Percentiles rank a stretch among this genome's conserved stretches.
phyloP scores from a whole-genome alignment of 257 asterid species.

The Solanum medicagineum region DNA sequence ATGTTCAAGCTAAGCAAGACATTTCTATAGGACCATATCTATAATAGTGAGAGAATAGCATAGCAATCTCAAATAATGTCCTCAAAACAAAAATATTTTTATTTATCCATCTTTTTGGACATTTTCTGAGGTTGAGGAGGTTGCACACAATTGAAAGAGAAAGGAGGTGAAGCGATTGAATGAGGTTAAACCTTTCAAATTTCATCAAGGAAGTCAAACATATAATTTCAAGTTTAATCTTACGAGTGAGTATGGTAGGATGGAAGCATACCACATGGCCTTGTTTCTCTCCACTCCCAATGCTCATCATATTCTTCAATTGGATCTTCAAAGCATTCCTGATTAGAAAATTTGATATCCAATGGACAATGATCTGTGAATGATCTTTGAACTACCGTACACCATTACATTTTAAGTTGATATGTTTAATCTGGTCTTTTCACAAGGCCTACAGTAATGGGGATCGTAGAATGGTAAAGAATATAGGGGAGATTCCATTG shows the following conservation, averaged over 20 bases:
- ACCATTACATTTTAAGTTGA: background rate
- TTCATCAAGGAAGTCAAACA: background rate
- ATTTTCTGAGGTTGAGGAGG: background rate
- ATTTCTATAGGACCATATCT: background rate
- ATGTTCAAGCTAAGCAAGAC: background rate
- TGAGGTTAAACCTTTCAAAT: background rate
- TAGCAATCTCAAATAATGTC: background rate
- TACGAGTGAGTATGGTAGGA: background rate
- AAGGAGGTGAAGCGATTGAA: background rate
- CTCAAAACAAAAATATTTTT: background rate
- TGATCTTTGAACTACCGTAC: background rate
- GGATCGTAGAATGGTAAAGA: background rate
- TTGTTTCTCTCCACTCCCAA: background rate
- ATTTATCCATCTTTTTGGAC: background rate
- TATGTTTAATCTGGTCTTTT: background rate
- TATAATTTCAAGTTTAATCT: background rate
- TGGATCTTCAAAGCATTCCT: background rate
- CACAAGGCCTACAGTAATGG: background rate
- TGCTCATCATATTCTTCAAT: background rate
- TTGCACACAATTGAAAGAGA: background rate
- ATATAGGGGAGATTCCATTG: background rate
- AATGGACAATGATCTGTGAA: background rate
- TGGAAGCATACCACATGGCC: background rate
- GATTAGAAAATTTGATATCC: background rate
- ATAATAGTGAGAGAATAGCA: background rate